Conservation (phyloP, 1,139 yeast genomes). For the Suhomyces choctaworum region DNA sequence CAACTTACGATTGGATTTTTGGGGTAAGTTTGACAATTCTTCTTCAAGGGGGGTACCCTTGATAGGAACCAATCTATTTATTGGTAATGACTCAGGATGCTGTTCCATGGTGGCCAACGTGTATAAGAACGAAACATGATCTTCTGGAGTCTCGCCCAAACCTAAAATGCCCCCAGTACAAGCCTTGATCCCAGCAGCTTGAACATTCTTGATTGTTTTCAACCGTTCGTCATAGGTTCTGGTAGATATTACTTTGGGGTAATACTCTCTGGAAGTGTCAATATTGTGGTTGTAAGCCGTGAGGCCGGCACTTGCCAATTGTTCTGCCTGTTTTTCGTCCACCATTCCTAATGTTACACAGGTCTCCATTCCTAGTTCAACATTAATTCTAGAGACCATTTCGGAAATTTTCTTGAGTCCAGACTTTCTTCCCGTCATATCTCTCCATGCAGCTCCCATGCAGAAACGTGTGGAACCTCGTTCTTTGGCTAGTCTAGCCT, state of each 20-base stretch:
- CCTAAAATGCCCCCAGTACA: conserved; percentile 84
- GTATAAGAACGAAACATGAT: conserved; percentile 66
- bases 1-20: conserved; percentile 42
- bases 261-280: conserved; percentile 77
- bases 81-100: conserved; percentile 84
- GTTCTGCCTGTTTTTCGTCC: conserved; percentile 57
- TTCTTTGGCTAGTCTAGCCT: conserved; percentile 63
- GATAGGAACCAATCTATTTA: conserved; percentile 74
- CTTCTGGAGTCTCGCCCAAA: conserved; percentile 71
- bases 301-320: conserved; percentile 64
- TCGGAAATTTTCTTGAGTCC: conserved; percentile 62
- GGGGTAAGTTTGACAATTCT: conserved; percentile 45
- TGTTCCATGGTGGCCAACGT: conserved; percentile 65
- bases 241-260: conserved; percentile 69
- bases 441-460: conserved; percentile 90
- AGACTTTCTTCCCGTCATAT: conserved; percentile 74
- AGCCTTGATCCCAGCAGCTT: conserved; percentile 64
- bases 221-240: conserved; percentile 71
- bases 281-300: conserved; percentile 83
- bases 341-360: conserved; percentile 85
- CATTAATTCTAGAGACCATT: conserved; percentile 64
- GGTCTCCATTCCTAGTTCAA: conserved; percentile 67
- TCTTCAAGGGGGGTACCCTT: conserved; percentile 75
- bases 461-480: conserved; percentile 80
- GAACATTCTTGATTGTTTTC: conserved; percentile 63